Conservation (phyloP, 2,329 filamentous ascomycete species). For the Penicillium sp. region DNA sequence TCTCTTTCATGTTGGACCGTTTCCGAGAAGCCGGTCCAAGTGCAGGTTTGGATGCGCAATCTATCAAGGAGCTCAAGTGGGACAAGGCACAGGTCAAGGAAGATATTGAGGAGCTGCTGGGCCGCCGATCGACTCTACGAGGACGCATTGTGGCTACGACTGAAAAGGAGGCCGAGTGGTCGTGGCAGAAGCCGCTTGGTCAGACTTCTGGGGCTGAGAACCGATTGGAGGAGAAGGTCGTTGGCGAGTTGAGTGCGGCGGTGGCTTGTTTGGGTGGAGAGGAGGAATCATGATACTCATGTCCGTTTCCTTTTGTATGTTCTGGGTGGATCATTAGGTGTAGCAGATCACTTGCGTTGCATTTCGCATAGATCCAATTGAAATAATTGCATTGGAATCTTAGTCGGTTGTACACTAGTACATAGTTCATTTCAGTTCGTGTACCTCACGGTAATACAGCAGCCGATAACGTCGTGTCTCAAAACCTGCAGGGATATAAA, state of each 20-base stretch:
- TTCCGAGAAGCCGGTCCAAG: slow-evolving; percentile 65
- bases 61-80: slow-evolving; percentile 73
- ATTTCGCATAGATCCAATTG: not conserved
- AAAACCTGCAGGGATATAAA: too few relatives aligned
- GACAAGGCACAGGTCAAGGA: slow-evolving; percentile 71
- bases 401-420: not conserved
- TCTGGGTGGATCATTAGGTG: slow-evolving; percentile 11
- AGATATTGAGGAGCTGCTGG: slow-evolving; percentile 79
- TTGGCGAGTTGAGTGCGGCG: slow-evolving; percentile 63
- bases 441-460: too few relatives aligned
- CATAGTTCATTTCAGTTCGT: too few relatives aligned
- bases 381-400: not conserved
- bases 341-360: slow-evolving; percentile 6
- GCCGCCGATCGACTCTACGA: slow-evolving; percentile 65
- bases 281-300: slow-evolving; percentile 32
- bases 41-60: slow-evolving; percentile 54
- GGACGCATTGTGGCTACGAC: slow-evolving; percentile 72
- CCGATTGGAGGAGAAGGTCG: slow-evolving; percentile 71
- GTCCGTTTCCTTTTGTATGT: slow-evolving; percentile 6
- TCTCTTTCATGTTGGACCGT: slow-evolving; percentile 68
- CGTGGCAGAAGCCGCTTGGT: slow-evolving; percentile 42
- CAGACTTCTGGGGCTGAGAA: slow-evolving; percentile 55
- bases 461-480: too few relatives aligned
- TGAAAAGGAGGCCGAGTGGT: slow-evolving; percentile 67
- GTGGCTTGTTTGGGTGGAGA: slow-evolving; percentile 42